phyloP scores from a whole-genome alignment of 129 eudicot species.

The Mikania micrantha region DNA sequence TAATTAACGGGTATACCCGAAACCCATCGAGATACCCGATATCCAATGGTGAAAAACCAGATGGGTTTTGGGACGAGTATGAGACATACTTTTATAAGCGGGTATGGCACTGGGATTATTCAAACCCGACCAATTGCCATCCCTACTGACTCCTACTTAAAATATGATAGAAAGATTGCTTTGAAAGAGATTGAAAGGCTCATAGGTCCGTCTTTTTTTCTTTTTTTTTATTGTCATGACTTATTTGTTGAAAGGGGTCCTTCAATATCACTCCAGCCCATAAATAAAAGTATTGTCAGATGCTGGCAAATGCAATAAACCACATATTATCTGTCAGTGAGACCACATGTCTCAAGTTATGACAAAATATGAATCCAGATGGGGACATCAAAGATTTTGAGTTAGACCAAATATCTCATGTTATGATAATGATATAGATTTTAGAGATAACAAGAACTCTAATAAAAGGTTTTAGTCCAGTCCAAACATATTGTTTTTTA shows the following conservation, averaged over 20 bases:
- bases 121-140: too few relatives aligned
- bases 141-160: too few relatives aligned
- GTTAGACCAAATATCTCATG: not conserved
- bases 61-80: too few relatives aligned
- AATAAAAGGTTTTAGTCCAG: not conserved
- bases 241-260: not conserved
- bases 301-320: not conserved
- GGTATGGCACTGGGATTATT: too few relatives aligned
- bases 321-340: not conserved
- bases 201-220: too few relatives aligned
- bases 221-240: too few relatives aligned
- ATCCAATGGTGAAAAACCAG: too few relatives aligned
- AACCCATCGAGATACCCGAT: too few relatives aligned
- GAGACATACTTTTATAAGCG: too few relatives aligned
- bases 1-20: too few relatives aligned
- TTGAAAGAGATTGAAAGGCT: too few relatives aligned
- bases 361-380: not conserved
- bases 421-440: not conserved
- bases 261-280: not conserved
- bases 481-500: not conserved
- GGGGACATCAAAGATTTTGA: not conserved
- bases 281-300: not conserved
- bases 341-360: not conserved
- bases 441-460: not conserved
- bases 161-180: too few relatives aligned